Evolutionary conservation across 306 rosid genomes (phyloP), one percentile per base, ranked within the genome.

Genomic region (Prunus mongolica): DNA sequence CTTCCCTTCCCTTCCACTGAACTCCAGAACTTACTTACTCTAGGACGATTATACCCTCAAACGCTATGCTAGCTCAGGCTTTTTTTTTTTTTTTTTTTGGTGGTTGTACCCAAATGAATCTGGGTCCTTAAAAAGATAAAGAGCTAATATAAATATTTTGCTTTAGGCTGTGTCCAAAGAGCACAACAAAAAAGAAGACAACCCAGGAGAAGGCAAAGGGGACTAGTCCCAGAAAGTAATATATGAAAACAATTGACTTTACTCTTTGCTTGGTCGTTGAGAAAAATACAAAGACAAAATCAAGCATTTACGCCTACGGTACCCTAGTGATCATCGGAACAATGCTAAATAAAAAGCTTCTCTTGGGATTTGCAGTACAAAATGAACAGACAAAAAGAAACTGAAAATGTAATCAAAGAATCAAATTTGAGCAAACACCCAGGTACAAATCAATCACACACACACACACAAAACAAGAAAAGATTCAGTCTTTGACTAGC

Each of bases 201-300:
- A 18, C 49, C 16, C 9, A 32, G 41, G 41, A 54, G 20, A 65
- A 65, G 27, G 49, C 15, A 52, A 54, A 49, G 65, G 58, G 30
- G 22, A 19, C 3, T 51, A 24, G 46, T 30, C 18, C 22, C 22
- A 67, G 32, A 60, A 7, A 69, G 61, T 15, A n/a, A 24, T 41
- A 7, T 6, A 44, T 4, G 3, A 56, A 62, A 65, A 62, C 16
- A 68, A 52, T 13, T 69, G 18, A 46, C 65, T 64, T 54, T 19
- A 75, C 38, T 65, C 70, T 32, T 54, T 44, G 78, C 54, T 64
- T 68, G 73, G 64, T 71, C 8, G 67, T 16, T 19, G 25, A 78
- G 83, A 68, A 86, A 71, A 45, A 20, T 18, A 51, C 25, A 12
- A 70, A 60, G 44, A 0, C 18, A 62, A 58, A 38, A 20, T 20